phyloP scores from a whole-genome alignment of 805 yeast genomes.

The Candida ficus region DNA sequence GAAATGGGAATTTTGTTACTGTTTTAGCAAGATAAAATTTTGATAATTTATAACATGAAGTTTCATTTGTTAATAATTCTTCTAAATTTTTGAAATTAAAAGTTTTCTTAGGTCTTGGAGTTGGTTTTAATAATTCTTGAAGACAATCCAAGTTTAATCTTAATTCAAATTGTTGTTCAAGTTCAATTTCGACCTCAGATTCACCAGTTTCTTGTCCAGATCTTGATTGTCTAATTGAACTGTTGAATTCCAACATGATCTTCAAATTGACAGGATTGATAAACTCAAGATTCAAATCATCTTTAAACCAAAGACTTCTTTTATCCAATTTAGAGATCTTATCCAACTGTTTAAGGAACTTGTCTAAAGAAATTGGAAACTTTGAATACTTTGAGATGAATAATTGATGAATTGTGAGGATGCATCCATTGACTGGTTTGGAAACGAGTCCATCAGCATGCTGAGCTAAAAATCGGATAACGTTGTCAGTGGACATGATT shows the following conservation, averaged over 20 bases:
- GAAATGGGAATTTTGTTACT: slow-evolving; percentile 38
- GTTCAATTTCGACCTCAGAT: no score
- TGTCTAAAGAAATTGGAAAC: neutral
- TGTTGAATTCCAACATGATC: slow-evolving; percentile 2
- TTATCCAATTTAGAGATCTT: slow-evolving; percentile 11
- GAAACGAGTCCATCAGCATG: neutral
- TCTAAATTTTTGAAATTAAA: slow-evolving; percentile 14
- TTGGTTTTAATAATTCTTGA: slow-evolving; percentile 4
- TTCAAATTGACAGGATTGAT: slow-evolving; percentile 15
- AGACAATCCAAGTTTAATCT: slow-evolving; percentile 1
- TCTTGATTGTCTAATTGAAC: neutral
- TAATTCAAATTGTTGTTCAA: no score
- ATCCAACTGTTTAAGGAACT: neutral
- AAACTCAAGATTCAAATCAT: slow-evolving; percentile 9
- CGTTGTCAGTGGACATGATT: neutral
- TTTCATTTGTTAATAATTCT: slow-evolving; percentile 25
- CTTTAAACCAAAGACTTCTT: slow-evolving; percentile 3
- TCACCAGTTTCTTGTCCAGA: no score
- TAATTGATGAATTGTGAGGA: slow-evolving; percentile 1
- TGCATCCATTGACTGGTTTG: slow-evolving; percentile 1
- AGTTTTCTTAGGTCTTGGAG: slow-evolving; percentile 3
- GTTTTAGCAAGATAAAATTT: slow-evolving; percentile 34
- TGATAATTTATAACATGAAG: slow-evolving; percentile 36
- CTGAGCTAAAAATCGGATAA: neutral
- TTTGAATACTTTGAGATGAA: neutral